Evolutionary conservation across 306 rosid species (phyloP).

Genomic region (Argentina anserina): DNA sequence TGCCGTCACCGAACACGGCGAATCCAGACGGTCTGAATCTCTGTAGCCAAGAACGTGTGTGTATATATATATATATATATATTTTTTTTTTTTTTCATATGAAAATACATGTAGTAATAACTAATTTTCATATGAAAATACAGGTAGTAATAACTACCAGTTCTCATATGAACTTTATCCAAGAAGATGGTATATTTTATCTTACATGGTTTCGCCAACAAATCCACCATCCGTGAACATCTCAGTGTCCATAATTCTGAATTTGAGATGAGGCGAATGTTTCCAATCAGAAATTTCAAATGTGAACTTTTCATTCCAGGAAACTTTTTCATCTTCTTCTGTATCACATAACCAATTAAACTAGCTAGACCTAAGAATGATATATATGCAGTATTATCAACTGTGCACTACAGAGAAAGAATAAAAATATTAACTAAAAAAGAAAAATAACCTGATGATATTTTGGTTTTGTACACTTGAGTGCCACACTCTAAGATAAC

Average conservation of each 20-base stretch:
- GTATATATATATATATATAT: no score
- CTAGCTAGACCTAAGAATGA: neutral
- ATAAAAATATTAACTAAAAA: neutral
- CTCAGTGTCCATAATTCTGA: slow-evolving; percentile 61
- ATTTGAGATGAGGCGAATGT: slow-evolving; percentile 50
- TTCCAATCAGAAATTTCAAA: slow-evolving; percentile 54
- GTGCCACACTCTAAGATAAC: slow-evolving; percentile 55
- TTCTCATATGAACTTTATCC: neutral
- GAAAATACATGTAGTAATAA: no score
- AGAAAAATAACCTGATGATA: slow-evolving; percentile 45
- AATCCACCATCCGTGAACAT: slow-evolving; percentile 52
- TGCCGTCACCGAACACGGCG: no score
- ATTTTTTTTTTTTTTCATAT: no score
- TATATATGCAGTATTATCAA: neutral
- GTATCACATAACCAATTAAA: slow-evolving; percentile 20
- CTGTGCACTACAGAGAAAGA: neutral
- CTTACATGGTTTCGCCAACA: slow-evolving; percentile 77
- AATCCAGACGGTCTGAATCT: no score
- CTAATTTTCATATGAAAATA: no score
- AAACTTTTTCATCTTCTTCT: slow-evolving; percentile 54
- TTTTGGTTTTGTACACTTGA: slow-evolving; percentile 55
- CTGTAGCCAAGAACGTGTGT: no score
- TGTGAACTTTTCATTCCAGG: slow-evolving; percentile 79
- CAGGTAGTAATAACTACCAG: neutral
- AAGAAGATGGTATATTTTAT: neutral